Evolutionary conservation across 306 rosid species (phyloP).

Genomic region (Begonia loranthoides): DNA sequence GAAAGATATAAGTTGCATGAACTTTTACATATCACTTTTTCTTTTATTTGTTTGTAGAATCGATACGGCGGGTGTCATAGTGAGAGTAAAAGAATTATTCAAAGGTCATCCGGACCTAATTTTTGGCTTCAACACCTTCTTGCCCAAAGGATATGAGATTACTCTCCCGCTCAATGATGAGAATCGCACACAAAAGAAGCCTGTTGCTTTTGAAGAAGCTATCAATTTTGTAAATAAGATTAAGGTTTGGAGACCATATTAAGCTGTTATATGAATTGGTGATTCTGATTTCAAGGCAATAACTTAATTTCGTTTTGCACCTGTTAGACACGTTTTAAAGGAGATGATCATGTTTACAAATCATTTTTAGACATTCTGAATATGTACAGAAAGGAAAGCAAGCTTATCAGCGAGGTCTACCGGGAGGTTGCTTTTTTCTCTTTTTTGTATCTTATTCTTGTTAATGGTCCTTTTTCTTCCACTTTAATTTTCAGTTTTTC

Average conservation of each 20-base stretch:
- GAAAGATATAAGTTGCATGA: constrained; percentile 8
- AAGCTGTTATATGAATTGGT: neutral
- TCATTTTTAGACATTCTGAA: constrained; percentile 91
- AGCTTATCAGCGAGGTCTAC: constrained; percentile 80
- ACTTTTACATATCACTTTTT: constrained; percentile 7
- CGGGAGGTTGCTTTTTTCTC: constrained; percentile 41
- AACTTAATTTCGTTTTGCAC: constrained; percentile 6
- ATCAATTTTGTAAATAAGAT: constrained; percentile 94
- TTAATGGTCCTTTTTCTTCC: neutral
- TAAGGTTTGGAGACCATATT: constrained; percentile 38
- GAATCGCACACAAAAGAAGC: constrained; percentile 69
- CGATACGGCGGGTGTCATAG: constrained; percentile 86
- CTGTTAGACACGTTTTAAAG: constrained; percentile 75
- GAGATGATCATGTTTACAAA: constrained; percentile 77
- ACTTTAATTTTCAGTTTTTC: constrained; percentile 1
- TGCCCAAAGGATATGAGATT: constrained; percentile 95
- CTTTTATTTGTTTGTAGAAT: constrained; percentile 43
- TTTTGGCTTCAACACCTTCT: constrained; percentile 89
- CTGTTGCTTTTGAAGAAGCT: constrained; percentile 93
- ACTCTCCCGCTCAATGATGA: constrained; percentile 59
- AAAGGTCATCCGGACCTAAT: constrained; percentile 87
- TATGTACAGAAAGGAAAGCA: constrained; percentile 96
- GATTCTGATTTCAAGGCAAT: constrained; percentile 6
- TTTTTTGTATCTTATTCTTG: neutral
- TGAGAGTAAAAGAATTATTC: constrained; percentile 86